These are phyloP conservation scores for Aspergillus jensenii DNA, from an alignment of 2,329 filamentous ascomycete species.

Conservation along the genomic window DNA sequence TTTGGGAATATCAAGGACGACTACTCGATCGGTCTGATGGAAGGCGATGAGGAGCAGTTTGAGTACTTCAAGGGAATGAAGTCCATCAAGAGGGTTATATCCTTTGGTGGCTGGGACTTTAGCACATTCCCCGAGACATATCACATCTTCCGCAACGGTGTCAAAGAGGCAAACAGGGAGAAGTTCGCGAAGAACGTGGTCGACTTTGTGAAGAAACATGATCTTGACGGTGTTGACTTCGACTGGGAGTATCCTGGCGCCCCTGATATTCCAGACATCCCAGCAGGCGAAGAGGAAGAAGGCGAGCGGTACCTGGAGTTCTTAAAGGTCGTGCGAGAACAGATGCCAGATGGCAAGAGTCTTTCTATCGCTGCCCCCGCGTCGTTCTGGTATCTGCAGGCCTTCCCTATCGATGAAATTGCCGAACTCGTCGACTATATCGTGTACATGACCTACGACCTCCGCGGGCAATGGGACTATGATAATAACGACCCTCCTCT, in stretches of 20 bases:
- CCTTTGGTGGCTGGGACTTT: constrained; percentile 49
- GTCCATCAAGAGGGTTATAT: constrained; percentile 1
- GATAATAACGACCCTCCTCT: background rate
- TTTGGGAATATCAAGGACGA: constrained; percentile 34
- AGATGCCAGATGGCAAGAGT: constrained; percentile 18
- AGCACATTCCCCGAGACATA: constrained; percentile 40
- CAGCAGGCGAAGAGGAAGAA: constrained; percentile 27
- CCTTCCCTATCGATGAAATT: constrained; percentile 31
- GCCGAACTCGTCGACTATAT: constrained; percentile 31
- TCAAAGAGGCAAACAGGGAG: constrained; percentile 37
- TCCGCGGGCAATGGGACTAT: constrained; percentile 7
- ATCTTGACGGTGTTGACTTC: constrained; percentile 13
- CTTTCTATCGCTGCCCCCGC: constrained; percentile 29
- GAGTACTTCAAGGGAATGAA: constrained; percentile 31
- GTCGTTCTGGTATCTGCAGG: constrained; percentile 35
- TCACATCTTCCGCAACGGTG: constrained; percentile 38
- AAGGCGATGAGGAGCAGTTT: background rate
- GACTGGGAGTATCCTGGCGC: constrained; percentile 17
- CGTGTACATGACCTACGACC: constrained; percentile 30
- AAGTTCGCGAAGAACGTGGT: constrained; percentile 37
- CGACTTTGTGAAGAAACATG: constrained; percentile 11
- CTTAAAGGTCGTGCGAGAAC: constrained; percentile 21
- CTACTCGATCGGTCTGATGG: background rate
- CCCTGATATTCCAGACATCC: constrained; percentile 39
- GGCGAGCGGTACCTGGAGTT: constrained; percentile 33